These are phyloP conservation scores for Apiospora sp. DNA, from an alignment of 2,329 filamentous ascomycete genomes.

Conservation along the genomic window DNA sequence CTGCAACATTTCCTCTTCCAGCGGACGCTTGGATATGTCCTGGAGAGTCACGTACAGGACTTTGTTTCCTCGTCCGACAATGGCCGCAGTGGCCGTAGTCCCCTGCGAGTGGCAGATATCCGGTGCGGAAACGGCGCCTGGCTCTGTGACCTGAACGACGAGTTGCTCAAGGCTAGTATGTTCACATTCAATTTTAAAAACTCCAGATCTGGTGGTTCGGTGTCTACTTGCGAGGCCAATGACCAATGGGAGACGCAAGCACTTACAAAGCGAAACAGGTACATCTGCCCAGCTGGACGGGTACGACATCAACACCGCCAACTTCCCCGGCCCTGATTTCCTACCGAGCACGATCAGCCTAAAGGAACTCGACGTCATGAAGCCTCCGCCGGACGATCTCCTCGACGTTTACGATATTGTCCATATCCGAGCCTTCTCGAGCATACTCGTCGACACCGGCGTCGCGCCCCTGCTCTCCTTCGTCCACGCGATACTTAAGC, in stretches of 20 bases:
- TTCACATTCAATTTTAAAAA: too few relatives aligned
- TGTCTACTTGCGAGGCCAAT: too few relatives aligned
- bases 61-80: background rate
- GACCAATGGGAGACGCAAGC: too few relatives aligned
- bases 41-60: conserved; percentile 22
- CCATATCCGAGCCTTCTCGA: conserved; percentile 24
- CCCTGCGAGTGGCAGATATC: background rate
- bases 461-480: conserved; percentile 11
- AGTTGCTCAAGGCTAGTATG: background rate
- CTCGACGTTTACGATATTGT: conserved; percentile 25
- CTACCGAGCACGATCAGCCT: background rate
- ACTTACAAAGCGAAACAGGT: too few relatives aligned
- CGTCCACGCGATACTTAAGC: conserved; percentile 15
- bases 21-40: conserved; percentile 32
- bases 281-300: background rate
- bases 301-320: background rate
- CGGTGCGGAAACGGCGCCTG: background rate
- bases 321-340: background rate
- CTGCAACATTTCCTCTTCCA: conserved; percentile 31
- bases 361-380: background rate
- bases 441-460: conserved; percentile 17
- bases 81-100: background rate
- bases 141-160: background rate
- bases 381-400: background rate
- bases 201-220: too few relatives aligned